phyloP scores from a whole-genome alignment of 2,329 filamentous ascomycete genomes.

The Fusarium nygamai region DNA sequence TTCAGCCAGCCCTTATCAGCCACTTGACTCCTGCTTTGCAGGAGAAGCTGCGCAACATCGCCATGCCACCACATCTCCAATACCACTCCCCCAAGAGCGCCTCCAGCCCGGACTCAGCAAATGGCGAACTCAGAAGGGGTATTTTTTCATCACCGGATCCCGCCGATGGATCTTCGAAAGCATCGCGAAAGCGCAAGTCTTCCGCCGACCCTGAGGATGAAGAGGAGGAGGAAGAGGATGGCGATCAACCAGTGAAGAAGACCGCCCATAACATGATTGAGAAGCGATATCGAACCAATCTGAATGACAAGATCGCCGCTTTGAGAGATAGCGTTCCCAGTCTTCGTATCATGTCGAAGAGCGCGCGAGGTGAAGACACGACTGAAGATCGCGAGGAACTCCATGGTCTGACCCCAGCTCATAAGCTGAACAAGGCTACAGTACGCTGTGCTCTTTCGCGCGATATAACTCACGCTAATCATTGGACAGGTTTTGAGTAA shows the following conservation, averaged over 20 bases:
- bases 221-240: constrained; percentile 68
- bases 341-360: constrained; percentile 84
- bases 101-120: constrained; percentile 66
- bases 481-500: constrained; percentile 79
- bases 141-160: constrained; percentile 69
- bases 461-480: constrained; percentile 5
- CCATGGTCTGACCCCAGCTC: constrained; percentile 82
- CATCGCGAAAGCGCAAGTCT: constrained; percentile 75
- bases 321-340: constrained; percentile 92
- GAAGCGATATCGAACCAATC: constrained; percentile 93
- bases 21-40: constrained; percentile 67
- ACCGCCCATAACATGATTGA: constrained; percentile 99
- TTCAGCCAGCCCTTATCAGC: constrained; percentile 42
- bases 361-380: constrained; percentile 72
- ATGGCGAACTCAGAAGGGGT: constrained; percentile 58
- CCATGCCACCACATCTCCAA: constrained; percentile 71
- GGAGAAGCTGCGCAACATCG: constrained; percentile 69
- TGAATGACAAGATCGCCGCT: constrained; percentile 97
- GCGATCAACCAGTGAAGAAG: constrained; percentile 76
- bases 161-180: constrained; percentile 54
- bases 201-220: constrained; percentile 63
- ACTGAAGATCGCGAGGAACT: constrained; percentile 79
- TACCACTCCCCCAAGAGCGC: constrained; percentile 69
- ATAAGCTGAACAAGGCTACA: constrained; percentile 98
- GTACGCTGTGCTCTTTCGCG: constrained; percentile 53